Base-by-base conservation (phyloP, 2,329 filamentous ascomycete genomes). In the Aureobasidium sp. region DNA sequence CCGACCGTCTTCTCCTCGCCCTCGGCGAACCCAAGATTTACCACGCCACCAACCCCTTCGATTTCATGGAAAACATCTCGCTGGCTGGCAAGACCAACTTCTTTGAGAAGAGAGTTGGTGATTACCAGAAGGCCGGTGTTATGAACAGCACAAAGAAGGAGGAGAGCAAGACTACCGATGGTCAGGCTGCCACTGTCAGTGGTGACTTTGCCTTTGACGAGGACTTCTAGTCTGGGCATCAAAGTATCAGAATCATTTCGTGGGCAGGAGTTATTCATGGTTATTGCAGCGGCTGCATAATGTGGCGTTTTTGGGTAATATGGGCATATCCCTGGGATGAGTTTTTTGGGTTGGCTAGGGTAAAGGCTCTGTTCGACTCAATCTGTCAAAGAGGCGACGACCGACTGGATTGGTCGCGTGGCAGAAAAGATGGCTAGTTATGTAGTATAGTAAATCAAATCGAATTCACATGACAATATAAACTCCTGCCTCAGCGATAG, bases 61-160 rank as follows among this genome's bases (percentile, higher is more conserved):
- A 99, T 83, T 99, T 99, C 78, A 99, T 99, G 94, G 94, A 99
- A 84, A 97, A 96, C 80, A 99, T 99, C 78, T 97, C 94, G 27
- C 85, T 99, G 11, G 90, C 91, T 58, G 94, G 94, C 78, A 99
- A 99, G 89, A 99, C 94, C 76, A 99, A 99, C 86, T 99, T 99
- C 86, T 99, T 99, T 76, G 94, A 99, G 88, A 99, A 99, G 89
- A 91, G 94, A 70, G 94, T 99, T 62, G 94, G 88, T 75, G 94
- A 99, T 73, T 99, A 99, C 85, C 94, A 99, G 80, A 99, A 99
- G 85, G 92, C 94, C 41, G 94, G 94, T 81, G 93, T 99, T 76
- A 96, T 99, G 91, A 88, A 88, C 72, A 92, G 89, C 79, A 89
- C 87, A 69, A 91, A 91, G 81, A 88, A 89, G 77, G 68, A 71